These are phyloP conservation scores for Chionographis japonica DNA, from an alignment of 106 monocot genomes.

Conservation along the genomic window DNA sequence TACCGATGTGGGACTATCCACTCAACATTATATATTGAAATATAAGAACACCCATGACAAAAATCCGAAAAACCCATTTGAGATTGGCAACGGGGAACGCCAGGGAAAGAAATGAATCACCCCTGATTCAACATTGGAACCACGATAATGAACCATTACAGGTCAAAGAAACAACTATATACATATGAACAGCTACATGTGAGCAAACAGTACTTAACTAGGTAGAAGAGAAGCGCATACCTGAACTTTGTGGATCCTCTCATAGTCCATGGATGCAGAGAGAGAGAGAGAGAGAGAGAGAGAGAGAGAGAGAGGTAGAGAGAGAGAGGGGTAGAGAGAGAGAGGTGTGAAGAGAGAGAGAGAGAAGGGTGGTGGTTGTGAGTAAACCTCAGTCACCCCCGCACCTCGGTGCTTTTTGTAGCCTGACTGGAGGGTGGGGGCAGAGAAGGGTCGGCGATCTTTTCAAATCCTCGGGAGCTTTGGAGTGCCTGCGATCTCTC, in stretches of 20 bases:
- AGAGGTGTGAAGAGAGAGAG: slow-evolving; percentile 10
- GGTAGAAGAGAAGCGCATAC: slow-evolving; percentile 15
- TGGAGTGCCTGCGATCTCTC: not conserved
- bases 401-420: slow-evolving; percentile 6
- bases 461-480: not conserved
- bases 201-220: too few relatives aligned
- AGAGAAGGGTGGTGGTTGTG: not conserved
- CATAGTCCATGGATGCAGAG: slow-evolving; percentile 47
- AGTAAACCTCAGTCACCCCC: not conserved
- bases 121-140: not conserved
- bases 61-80: too few relatives aligned
- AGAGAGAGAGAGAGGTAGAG: slow-evolving; percentile 4
- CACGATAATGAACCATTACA: not conserved
- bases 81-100: too few relatives aligned
- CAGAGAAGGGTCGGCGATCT: slow-evolving; percentile 1
- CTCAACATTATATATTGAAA: too few relatives aligned
- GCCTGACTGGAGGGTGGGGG: not conserved
- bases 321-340: slow-evolving; percentile 8
- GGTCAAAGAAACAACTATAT: too few relatives aligned
- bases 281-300: slow-evolving; percentile 9
- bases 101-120: too few relatives aligned
- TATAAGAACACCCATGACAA: too few relatives aligned
- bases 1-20: too few relatives aligned
- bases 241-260: slow-evolving; percentile 84
- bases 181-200: too few relatives aligned